Conservation (phyloP, 495 filamentous ascomycete genomes). For the Haplographium delicatum region DNA sequence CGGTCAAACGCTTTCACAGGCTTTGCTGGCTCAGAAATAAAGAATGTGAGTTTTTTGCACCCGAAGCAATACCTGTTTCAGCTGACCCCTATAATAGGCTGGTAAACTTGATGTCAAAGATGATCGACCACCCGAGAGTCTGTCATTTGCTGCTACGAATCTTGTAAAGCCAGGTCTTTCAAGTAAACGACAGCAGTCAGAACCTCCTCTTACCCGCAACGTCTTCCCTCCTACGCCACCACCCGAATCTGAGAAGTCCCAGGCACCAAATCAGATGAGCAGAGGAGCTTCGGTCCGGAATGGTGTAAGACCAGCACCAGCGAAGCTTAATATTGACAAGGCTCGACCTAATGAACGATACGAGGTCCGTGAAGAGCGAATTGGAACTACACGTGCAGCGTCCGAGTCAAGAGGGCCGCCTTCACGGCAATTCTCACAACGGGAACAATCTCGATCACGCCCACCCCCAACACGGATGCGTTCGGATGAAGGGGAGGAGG, state of each 20-base stretch:
- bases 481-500: conserved; percentile 45
- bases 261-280: conserved; percentile 31
- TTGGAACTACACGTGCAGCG: conserved; percentile 26
- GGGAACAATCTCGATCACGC: conserved; percentile 10
- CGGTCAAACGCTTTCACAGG: conserved; percentile 69
- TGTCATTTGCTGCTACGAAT: conserved; percentile 87
- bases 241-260: conserved; percentile 67
- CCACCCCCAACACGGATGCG: conserved; percentile 20
- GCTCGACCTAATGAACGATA: conserved; percentile 40
- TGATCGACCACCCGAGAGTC: conserved; percentile 69
- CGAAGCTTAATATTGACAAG: conserved; percentile 49
- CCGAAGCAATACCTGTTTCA: neutral
- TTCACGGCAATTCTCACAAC: conserved; percentile 23
- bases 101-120: conserved; percentile 42
- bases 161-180: conserved; percentile 78
- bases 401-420: conserved; percentile 32
- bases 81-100: conserved; percentile 15
- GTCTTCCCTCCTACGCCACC: conserved; percentile 95
- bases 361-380: conserved; percentile 33
- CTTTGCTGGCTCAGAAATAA: conserved; percentile 69
- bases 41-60: conserved; percentile 41
- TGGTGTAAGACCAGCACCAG: conserved; percentile 46
- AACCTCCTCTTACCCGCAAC: conserved; percentile 78
- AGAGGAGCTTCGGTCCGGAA: conserved; percentile 50
- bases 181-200: conserved; percentile 77